A percentile compares a stretch with the other conserved stretches of the same genome.
phyloP scores from a whole-genome alignment of 2,329 filamentous ascomycete genomes.

The Endocalyx cinctus region DNA sequence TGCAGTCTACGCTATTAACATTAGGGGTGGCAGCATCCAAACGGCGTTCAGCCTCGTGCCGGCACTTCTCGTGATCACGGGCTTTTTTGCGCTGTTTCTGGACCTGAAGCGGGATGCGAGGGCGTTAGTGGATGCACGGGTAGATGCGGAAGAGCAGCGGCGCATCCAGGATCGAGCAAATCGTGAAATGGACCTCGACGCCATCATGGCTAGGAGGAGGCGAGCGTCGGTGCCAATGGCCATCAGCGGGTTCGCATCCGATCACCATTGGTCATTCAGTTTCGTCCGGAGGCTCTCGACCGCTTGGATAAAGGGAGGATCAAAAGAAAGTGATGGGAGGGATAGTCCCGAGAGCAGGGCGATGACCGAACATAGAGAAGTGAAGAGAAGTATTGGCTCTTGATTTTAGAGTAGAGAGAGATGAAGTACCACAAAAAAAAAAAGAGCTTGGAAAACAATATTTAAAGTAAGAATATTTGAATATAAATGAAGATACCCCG shows the following conservation, averaged over 20 bases:
- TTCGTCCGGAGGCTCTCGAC: slow-evolving; percentile 21
- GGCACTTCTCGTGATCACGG: slow-evolving; percentile 40
- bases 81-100: slow-evolving; percentile 47
- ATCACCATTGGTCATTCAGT: slow-evolving; percentile 14
- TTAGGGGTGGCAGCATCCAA: slow-evolving; percentile 54
- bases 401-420: too few relatives aligned
- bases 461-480: too few relatives aligned
- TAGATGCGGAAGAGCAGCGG: slow-evolving; percentile 27
- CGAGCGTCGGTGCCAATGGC: slow-evolving; percentile 15
- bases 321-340: too few relatives aligned
- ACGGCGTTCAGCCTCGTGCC: slow-evolving; percentile 62
- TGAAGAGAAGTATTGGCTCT: slow-evolving; percentile 10
- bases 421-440: too few relatives aligned
- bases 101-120: slow-evolving; percentile 42
- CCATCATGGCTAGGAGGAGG: slow-evolving; percentile 30
- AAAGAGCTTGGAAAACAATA: too few relatives aligned
- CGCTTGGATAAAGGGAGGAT: slow-evolving; percentile 14
- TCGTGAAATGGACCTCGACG: slow-evolving; percentile 38
- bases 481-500: too few relatives aligned
- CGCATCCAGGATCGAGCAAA: slow-evolving; percentile 32
- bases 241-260: slow-evolving; percentile 2
- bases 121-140: slow-evolving; percentile 37
- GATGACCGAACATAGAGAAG: slow-evolving; percentile 18
- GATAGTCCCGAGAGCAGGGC: too few relatives aligned
- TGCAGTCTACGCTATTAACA: slow-evolving; percentile 58